Evolutionary conservation across 1,284 basidiomycete genomes (phyloP).

Genomic region (Ustilago sp.): DNA sequence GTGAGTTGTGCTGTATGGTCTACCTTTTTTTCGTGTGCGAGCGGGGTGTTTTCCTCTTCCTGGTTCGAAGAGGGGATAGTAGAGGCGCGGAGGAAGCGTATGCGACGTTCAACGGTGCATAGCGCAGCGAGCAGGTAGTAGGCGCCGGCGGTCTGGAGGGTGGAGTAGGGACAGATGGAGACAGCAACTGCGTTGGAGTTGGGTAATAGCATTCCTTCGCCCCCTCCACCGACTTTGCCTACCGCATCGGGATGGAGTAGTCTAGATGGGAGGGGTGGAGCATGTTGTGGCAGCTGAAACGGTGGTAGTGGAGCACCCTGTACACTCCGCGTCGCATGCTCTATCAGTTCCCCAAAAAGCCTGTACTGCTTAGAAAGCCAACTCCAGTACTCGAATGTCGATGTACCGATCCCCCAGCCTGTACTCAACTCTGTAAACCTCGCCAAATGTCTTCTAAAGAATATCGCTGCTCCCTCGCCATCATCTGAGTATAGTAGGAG

Average conservation of each 20-base stretch:
- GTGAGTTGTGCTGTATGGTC: constrained; percentile 54
- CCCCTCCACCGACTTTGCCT: constrained; percentile 19
- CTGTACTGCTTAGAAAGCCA: constrained; percentile 87
- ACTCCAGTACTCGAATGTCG: constrained; percentile 96
- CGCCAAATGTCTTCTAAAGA: constrained; percentile 84
- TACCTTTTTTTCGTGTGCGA: constrained; percentile 57
- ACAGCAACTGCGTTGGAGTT: constrained; percentile 40
- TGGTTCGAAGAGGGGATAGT: neutral
- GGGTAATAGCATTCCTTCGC: constrained; percentile 40
- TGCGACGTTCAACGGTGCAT: constrained; percentile 57
- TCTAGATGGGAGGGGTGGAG: constrained; percentile 51
- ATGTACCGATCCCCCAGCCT: constrained; percentile 96
- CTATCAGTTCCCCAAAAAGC: constrained; percentile 60
- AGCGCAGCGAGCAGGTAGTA: constrained; percentile 63
- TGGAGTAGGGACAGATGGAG: constrained; percentile 18
- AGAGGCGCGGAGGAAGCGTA: constrained; percentile 26
- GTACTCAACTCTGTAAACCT: constrained; percentile 87
- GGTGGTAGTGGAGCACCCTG: constrained; percentile 40
- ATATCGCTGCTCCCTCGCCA: constrained; percentile 76
- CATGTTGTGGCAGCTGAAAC: constrained; percentile 35
- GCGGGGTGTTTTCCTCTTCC: constrained; percentile 20
- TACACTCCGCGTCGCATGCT: constrained; percentile 33
- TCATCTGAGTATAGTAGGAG: constrained; percentile 89
- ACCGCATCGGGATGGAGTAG: constrained; percentile 48
- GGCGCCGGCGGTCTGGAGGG: constrained; percentile 34